These are phyloP conservation scores for Diophrys appendiculata DNA, from an alignment of 73 alveolate genomes.

Conservation along the genomic window DNA sequence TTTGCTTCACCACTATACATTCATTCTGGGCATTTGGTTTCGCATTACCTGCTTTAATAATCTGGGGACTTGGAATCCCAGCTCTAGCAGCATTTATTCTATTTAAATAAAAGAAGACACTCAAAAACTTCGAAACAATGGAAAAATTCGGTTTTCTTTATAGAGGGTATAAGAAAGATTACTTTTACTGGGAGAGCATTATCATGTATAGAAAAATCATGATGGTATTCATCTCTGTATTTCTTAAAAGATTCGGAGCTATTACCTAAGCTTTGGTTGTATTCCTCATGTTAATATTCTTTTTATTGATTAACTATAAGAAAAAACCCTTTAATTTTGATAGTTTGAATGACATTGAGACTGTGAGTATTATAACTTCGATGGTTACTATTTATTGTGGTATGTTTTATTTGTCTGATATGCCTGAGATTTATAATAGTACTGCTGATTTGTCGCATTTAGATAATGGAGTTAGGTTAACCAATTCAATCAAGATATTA, in stretches of 20 bases:
- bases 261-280: constrained; percentile 61
- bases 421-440: constrained; percentile 12
- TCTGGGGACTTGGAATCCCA: constrained; percentile 78
- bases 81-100: constrained; percentile 28
- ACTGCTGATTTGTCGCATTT: not conserved
- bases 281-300: constrained; percentile 37
- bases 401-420: constrained; percentile 40
- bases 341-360: constrained; percentile 51
- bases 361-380: constrained; percentile 26
- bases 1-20: constrained; percentile 46
- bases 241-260: constrained; percentile 35
- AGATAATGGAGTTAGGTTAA: not conserved
- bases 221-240: constrained; percentile 56
- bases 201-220: constrained; percentile 50
- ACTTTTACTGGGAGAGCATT: constrained; percentile 73
- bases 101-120: constrained; percentile 18
- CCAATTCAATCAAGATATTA: not conserved
- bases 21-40: constrained; percentile 21
- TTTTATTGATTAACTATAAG: constrained; percentile 25
- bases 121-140: constrained; percentile 29
- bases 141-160: constrained; percentile 71
- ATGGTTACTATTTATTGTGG: constrained; percentile 58
- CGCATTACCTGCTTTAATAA: constrained; percentile 54
- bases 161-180: constrained; percentile 62
- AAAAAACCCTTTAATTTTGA: constrained; percentile 31